phyloP scores from a whole-genome alignment of 352 stramenopile species.

The Phytophthora chlamydospora region DNA sequence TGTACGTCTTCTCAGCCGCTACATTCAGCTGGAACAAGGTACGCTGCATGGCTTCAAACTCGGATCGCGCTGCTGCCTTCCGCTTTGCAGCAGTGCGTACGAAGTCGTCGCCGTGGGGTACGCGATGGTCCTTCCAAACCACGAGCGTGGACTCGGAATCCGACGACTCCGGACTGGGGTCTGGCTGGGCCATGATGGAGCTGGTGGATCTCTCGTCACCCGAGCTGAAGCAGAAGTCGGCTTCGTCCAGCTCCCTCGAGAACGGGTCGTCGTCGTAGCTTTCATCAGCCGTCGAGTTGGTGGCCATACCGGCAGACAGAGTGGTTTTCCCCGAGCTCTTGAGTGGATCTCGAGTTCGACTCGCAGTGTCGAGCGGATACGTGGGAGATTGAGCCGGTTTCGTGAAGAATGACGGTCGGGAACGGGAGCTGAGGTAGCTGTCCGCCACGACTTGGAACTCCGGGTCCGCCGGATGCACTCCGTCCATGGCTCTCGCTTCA shows the following conservation, averaged over 20 bases:
- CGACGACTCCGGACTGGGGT: slow-evolving; percentile 20
- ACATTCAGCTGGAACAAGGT: slow-evolving; percentile 29
- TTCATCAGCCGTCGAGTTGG: slow-evolving; percentile 31
- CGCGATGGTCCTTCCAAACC: slow-evolving; percentile 10
- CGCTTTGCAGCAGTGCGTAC: slow-evolving; percentile 4
- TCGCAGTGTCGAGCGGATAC: slow-evolving; percentile 24
- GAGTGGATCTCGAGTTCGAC: slow-evolving; percentile 11
- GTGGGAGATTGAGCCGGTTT: slow-evolving; percentile 6
- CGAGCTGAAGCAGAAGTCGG: slow-evolving; percentile 37
- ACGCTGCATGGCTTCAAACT: slow-evolving; percentile 22
- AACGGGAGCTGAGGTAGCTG: slow-evolving; percentile 17
- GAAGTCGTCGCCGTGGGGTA: slow-evolving; percentile 24
- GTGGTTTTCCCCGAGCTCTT: slow-evolving; percentile 8
- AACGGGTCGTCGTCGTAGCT: slow-evolving; percentile 29
- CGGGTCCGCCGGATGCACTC: slow-evolving; percentile 18
- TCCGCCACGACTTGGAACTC: slow-evolving; percentile 41
- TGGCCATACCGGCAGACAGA: slow-evolving; percentile 18
- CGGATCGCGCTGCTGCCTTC: slow-evolving; percentile 2
- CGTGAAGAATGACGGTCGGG: background rate
- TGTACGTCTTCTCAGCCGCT: slow-evolving; percentile 22
- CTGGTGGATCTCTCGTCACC: slow-evolving; percentile 25
- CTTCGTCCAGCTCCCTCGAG: slow-evolving; percentile 40
- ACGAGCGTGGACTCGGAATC: slow-evolving; percentile 26
- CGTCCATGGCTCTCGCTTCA: slow-evolving; percentile 32
- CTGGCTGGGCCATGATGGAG: slow-evolving; percentile 24